Percentiles rank a stretch among this genome's conserved stretches.
Evolutionary conservation across 2,329 filamentous ascomycete genomes (phyloP).

Genomic region (Oidium heveae): DNA sequence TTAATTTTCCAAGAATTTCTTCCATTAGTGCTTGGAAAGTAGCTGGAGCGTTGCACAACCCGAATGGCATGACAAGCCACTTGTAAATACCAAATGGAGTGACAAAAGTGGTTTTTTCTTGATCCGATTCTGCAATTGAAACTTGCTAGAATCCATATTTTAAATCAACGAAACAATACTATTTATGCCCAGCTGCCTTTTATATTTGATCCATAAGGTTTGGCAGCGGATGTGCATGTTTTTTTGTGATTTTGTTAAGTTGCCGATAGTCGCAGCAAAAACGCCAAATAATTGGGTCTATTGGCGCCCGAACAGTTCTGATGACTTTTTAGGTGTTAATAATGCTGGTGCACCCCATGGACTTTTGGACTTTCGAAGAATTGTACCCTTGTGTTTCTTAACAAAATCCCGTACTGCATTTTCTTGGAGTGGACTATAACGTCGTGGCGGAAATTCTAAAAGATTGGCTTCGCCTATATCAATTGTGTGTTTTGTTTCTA

Average conservation of each 20-base stretch:
- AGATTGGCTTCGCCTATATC: neutral
- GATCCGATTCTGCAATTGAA: neutral
- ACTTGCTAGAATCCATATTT: neutral
- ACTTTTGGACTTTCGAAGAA: neutral
- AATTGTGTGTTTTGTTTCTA: neutral
- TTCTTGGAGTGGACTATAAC: neutral
- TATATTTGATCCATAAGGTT: neutral
- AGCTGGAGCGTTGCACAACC: neutral
- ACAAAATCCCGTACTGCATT: neutral
- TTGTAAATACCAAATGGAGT: neutral
- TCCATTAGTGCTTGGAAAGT: neutral
- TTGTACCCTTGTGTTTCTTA: neutral
- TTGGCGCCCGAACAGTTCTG: neutral
- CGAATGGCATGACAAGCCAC: neutral
- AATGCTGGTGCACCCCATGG: neutral
- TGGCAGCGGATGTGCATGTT: neutral
- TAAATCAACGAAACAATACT: neutral
- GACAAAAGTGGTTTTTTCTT: neutral
- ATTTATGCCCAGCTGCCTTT: neutral
- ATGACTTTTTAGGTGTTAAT: neutral
- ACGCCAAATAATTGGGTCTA: neutral
- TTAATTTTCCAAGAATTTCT: neutral
- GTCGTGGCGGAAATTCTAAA: neutral
- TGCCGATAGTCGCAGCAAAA: neutral
- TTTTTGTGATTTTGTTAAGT: neutral